Base-by-base conservation (phyloP, 768 basidiomycete genomes). In the Suillus plorans region DNA sequence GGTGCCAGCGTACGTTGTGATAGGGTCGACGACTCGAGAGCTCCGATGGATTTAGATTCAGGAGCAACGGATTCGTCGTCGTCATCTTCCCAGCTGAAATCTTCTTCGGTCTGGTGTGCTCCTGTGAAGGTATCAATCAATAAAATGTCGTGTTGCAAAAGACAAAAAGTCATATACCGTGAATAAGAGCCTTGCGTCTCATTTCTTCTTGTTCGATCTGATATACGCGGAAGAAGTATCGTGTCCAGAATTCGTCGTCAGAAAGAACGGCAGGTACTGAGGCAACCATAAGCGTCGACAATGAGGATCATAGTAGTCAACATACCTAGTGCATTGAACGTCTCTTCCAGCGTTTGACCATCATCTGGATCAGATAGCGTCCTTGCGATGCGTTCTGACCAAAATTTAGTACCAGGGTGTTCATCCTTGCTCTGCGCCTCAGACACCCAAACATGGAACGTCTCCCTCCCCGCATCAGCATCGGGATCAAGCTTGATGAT, bases 1-100 rank as follows among this genome's bases (percentile, higher is more conserved):
- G 71, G 76, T 22, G 66, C 71, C 13, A 71, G 70, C 37, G 69
- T 74, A 49, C 67, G 73, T 47, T 71, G 68, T 39, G 74, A 69
- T 50, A 69, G 68, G 61, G 63, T 61, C 59, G 72, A 62, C 52
- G 64, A 63, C 52, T 65, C 67, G 42, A 65, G 56, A 14, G 63
- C 58, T 49, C 44, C 41, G 31, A 49, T 44, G 18, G 62, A 53
- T 41, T 66, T 60, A 63, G 66, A 68, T 20, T 64, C 44, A 61
- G 69, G 58, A 16, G 74, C 61, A 14, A 59, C 64, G n/a, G 72
- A 68, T 52, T 91, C 90, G n/a, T 94, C 92, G n/a, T 95, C 94
- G 60, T 89, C 87, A 62, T 93, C 93, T 73, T 95, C 94, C 94
- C 94, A 97, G 70, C 86, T 91, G 76, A 97, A 95, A 64, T 93